Evolutionary conservation across 2,329 filamentous ascomycete species (phyloP).

Genomic region (Neodidymelliopsis sp.): DNA sequence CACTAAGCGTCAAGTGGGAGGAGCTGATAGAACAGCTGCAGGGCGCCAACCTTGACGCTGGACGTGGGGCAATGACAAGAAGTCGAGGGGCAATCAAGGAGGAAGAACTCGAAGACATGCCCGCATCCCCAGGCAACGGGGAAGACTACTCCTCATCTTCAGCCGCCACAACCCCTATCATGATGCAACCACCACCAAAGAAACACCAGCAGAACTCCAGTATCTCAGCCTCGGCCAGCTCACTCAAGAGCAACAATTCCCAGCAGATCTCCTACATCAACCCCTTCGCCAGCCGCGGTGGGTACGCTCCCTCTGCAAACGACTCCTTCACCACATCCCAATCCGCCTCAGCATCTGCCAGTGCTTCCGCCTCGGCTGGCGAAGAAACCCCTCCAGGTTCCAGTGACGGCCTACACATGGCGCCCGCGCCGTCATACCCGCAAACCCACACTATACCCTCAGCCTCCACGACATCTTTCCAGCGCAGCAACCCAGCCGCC

Average conservation of each 20-base stretch:
- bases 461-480: conserved; percentile 30
- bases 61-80: conserved; percentile 43
- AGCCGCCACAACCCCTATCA: conserved; percentile 44
- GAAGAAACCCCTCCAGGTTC: conserved; percentile 48
- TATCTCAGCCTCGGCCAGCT: conserved; percentile 45
- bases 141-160: conserved; percentile 42
- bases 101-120: conserved; percentile 35
- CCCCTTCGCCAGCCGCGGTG: conserved; percentile 32
- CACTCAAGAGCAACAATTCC: conserved; percentile 39
- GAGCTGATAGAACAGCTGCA: conserved; percentile 60
- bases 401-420: conserved; percentile 47
- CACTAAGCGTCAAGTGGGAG: conserved; percentile 59
- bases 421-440: conserved; percentile 40
- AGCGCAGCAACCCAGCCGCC: conserved; percentile 17
- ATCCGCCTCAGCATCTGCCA: conserved; percentile 41
- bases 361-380: conserved; percentile 41
- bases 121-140: conserved; percentile 31
- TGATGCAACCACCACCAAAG: conserved; percentile 41
- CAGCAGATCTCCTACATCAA: conserved; percentile 33
- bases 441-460: conserved; percentile 38
- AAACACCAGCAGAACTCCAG: conserved; percentile 44
- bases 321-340: conserved; percentile 37
- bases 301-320: conserved; percentile 33
- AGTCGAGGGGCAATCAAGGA: conserved; percentile 38
- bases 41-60: conserved; percentile 40